These are phyloP conservation scores for Sporothrix schenckii DNA, from an alignment of 2,329 filamentous ascomycete genomes.

Conservation along the genomic window DNA sequence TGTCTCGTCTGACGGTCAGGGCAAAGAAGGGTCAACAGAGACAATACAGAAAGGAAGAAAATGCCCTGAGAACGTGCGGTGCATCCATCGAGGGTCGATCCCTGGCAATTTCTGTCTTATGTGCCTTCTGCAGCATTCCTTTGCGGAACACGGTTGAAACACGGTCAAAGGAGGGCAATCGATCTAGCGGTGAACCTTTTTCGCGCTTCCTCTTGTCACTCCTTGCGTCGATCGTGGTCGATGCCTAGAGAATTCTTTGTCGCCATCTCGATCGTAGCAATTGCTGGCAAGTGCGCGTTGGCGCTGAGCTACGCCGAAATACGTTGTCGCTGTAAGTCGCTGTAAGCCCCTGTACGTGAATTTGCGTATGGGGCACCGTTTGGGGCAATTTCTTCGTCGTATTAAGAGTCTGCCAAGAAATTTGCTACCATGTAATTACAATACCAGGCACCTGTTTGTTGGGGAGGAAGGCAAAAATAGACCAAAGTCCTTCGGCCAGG, in stretches of 20 bases:
- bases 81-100: constrained; percentile 3
- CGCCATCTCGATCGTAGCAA: constrained; percentile 7
- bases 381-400: too few relatives aligned
- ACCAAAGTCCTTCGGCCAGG: too few relatives aligned
- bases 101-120: not conserved
- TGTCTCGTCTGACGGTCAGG: not conserved
- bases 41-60: not conserved
- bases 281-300: not conserved
- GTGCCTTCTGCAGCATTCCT: not conserved
- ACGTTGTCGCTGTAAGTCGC: not conserved
- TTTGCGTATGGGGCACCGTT: not conserved
- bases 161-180: not conserved
- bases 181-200: constrained; percentile 23
- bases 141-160: not conserved
- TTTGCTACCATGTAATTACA: not conserved
- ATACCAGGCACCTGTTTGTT: constrained; percentile 23
- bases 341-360: not conserved
- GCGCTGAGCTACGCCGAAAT: not conserved
- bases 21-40: not conserved
- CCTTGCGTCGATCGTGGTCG: not conserved
- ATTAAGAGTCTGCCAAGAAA: constrained; percentile 1
- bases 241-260: not conserved
- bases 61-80: constrained; percentile 12
- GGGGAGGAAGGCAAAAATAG: constrained; percentile 26
- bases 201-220: not conserved